Base-by-base conservation (phyloP, 352 stramenopile genomes). In the Blastocystis sp. region DNA sequence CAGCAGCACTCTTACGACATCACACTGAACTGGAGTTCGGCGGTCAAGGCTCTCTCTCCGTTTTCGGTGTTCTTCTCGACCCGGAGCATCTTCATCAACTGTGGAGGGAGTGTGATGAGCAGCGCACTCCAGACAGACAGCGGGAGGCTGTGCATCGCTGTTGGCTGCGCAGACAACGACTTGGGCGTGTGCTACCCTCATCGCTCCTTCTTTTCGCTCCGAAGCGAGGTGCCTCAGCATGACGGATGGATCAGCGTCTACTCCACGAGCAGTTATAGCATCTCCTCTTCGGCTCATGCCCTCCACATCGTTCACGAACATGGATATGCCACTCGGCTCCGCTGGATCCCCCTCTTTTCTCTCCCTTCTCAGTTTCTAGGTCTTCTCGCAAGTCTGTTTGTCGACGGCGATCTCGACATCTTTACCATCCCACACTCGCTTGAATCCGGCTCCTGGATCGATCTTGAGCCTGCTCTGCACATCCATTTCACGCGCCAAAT, bases 151-250 rank as follows among this genome's bases (percentile, higher is more conserved):
- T 64, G 53, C 16, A 1, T 68, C 1, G 73, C 54, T 24, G 26
- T 85, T 7, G 63, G 73, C 41, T 85, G 73, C 68, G 47, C 41
- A 30, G 30, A 85, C n/a, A 85, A 85, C 43, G 45, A 24, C 26
- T 37, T 34, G 34, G 73, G 73, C 7, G 30, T 68, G 6, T 5
- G 3, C 11, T 43, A 66, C 20, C 30, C 30, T 66, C 73, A 47
- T 50, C 73, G 73, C 30, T 66, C 50, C 8, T 24, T 85, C 37
- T 45, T 18, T 45, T 65, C 70, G 3, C 43, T 47, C 18, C 24
- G 37, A 66, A 65, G 11, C n/a, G 18, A 47, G 4, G 50, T 54
- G 54, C 50, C 47, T 18, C 9, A 30, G 8, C 43, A 68, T 26
- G 47, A 66, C 5, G 55, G 55, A 18, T 53, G 59, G 11, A 66